Evolutionary conservation across 805 yeast species (phyloP).

Genomic region (Yamadazyma scolyti): DNA sequence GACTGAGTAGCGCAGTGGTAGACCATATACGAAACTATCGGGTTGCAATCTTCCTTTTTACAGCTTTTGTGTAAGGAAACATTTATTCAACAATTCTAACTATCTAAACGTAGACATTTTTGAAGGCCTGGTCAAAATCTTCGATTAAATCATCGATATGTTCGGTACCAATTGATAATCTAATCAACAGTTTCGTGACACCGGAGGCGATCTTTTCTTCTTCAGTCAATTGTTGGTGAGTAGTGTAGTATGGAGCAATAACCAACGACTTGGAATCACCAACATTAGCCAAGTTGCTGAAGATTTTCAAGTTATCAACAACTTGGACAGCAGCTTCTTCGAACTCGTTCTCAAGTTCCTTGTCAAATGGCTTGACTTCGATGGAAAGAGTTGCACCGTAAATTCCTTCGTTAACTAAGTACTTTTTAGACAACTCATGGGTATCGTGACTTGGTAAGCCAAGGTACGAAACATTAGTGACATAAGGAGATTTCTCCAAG

Average conservation of each 20-base stretch:
- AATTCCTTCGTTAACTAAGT: constrained; percentile 50
- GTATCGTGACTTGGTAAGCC: constrained; percentile 78
- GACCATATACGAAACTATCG: no score
- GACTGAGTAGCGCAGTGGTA: no score
- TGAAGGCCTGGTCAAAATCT: constrained; percentile 85
- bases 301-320: constrained; percentile 78
- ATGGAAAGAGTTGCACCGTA: constrained; percentile 90
- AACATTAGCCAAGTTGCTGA: constrained; percentile 92
- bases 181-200: constrained; percentile 82
- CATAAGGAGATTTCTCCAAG: constrained; percentile 69
- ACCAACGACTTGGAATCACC: constrained; percentile 96
- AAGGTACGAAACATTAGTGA: constrained; percentile 88
- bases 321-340: constrained; percentile 76
- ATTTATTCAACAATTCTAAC: background rate
- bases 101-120: constrained; percentile 41
- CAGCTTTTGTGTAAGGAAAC: no score
- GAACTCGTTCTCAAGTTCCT: constrained; percentile 54
- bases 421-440: constrained; percentile 81
- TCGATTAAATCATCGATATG: constrained; percentile 85
- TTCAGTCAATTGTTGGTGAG: constrained; percentile 86
- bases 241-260: constrained; percentile 93
- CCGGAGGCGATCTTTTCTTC: constrained; percentile 81
- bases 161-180: constrained; percentile 91
- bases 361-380: constrained; percentile 62
- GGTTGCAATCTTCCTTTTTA: no score